Base-by-base conservation (phyloP, 75 land plant genomes). In the Ceratopteris richardii region DNA sequence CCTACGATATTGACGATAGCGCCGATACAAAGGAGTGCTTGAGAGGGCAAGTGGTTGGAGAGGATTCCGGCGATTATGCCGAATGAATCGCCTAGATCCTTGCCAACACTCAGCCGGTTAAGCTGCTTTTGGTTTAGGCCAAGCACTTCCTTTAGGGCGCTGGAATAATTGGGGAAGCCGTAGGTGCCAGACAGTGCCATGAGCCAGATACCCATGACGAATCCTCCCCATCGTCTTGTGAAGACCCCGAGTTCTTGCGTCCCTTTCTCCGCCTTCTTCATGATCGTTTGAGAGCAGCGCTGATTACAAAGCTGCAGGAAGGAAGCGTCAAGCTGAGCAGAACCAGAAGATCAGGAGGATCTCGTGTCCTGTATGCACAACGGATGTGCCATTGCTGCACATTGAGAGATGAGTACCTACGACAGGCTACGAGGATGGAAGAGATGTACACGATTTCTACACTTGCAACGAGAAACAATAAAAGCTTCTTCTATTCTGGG, bases 191-290 rank as follows among this genome's bases (percentile, higher is more conserved):
- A 81, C 2, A 87, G 74, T 1, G 80, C 44, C 43, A 89, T 73
- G 7, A 92, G 80, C 85, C 97, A 92, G 9, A 82, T 85, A 14
- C 87, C 89, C n/a, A 95, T 80, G 31, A 64, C 95, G 26, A 92
- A 70, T 0, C 97, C 97, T 33, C 80, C 66, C 97, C 97, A 92
- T 29, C 85, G 88, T 16, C 79, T 71, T 57, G 80, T 56, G 59
- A 63, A 71, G 3, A 75, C 87, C 10, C 52, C 56, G 37, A 4
- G 37, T 33, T 33, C 37, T 3, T 4, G 37, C 37, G 7, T 33
- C 37, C n/a, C n/a, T n/a, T n/a, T n/a, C n/a, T n/a, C n/a, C n/a
- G n/a, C n/a, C n/a, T n/a, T n/a, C n/a, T n/a, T n/a, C n/a, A n/a
- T n/a, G n/a, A n/a, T n/a, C n/a, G n/a, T n/a, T n/a, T n/a, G n/a